Evolutionary conservation across 805 yeast species (phyloP).

Genomic region (Ascoidea rubescens): DNA sequence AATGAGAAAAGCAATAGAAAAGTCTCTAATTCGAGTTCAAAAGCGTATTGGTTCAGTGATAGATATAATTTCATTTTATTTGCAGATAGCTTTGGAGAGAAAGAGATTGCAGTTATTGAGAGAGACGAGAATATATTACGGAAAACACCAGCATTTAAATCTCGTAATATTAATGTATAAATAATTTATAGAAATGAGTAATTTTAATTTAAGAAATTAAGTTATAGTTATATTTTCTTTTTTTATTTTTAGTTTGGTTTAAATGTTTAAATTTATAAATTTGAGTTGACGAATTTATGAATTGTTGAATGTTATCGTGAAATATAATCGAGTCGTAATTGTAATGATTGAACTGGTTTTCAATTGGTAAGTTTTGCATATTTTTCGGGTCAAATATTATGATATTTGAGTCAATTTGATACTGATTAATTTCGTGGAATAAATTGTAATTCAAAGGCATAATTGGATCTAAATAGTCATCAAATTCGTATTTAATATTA

Average conservation of each 20-base stretch:
- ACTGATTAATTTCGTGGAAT: not conserved
- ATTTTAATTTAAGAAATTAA: too few relatives aligned
- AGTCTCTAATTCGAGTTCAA: constrained; percentile 15
- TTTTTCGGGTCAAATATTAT: too few relatives aligned
- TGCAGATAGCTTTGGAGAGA: constrained; percentile 38
- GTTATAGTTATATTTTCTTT: too few relatives aligned
- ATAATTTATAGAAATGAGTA: not conserved
- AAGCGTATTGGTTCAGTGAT: constrained; percentile 58
- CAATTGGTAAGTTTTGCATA: too few relatives aligned
- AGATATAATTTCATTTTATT: constrained; percentile 62
- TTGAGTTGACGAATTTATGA: too few relatives aligned
- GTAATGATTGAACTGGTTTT: not conserved
- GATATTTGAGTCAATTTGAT: too few relatives aligned
- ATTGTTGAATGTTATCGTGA: not conserved
- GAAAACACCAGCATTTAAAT: constrained; percentile 42
- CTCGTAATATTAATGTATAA: constrained; percentile 7
- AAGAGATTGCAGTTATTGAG: constrained; percentile 63
- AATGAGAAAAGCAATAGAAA: constrained; percentile 9
- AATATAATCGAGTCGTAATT: too few relatives aligned
- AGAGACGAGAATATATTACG: constrained; percentile 50
- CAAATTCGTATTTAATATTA: not conserved
- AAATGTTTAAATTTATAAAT: too few relatives aligned
- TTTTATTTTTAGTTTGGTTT: too few relatives aligned
- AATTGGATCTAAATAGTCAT: not conserved
- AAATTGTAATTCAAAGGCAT: not conserved